Evolutionary conservation across 768 basidiomycete genomes (phyloP).

Genomic region (Tephrocybe sp.): DNA sequence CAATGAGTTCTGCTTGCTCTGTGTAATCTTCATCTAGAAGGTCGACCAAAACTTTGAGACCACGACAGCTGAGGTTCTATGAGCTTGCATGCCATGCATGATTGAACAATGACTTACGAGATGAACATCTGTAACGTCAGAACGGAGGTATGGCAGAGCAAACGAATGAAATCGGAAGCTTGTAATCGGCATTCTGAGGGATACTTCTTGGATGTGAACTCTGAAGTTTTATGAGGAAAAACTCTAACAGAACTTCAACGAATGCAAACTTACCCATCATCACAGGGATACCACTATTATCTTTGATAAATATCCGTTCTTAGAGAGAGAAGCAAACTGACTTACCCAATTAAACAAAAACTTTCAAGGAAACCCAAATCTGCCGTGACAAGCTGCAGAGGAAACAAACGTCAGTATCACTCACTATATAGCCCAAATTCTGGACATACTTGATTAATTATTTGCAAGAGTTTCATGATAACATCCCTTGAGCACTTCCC

Average conservation of each 20-base stretch:
- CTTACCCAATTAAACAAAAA: constrained; percentile 87
- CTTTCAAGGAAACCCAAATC: constrained; percentile 90
- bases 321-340: background rate
- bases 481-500: constrained; percentile 84
- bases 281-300: constrained; percentile 82
- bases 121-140: constrained; percentile 99
- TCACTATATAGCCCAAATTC: background rate
- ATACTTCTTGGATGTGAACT: constrained; percentile 93
- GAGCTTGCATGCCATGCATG: background rate
- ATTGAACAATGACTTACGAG: constrained; percentile 58
- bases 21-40: constrained; percentile 95
- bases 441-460: constrained; percentile 77
- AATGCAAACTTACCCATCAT: constrained; percentile 68
- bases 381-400: constrained; percentile 52
- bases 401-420: background rate
- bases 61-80: constrained; percentile 69
- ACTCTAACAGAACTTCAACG: background rate
- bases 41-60: constrained; percentile 91
- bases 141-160: constrained; percentile 90
- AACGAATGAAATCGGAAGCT: constrained; percentile 90
- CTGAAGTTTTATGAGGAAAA: constrained; percentile 30
- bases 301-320: background rate
- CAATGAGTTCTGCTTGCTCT: constrained; percentile 86
- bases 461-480: constrained; percentile 78
- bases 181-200: constrained; percentile 92